phyloP scores from a whole-genome alignment of 345 rosid species.

The Combretum micranthum region DNA sequence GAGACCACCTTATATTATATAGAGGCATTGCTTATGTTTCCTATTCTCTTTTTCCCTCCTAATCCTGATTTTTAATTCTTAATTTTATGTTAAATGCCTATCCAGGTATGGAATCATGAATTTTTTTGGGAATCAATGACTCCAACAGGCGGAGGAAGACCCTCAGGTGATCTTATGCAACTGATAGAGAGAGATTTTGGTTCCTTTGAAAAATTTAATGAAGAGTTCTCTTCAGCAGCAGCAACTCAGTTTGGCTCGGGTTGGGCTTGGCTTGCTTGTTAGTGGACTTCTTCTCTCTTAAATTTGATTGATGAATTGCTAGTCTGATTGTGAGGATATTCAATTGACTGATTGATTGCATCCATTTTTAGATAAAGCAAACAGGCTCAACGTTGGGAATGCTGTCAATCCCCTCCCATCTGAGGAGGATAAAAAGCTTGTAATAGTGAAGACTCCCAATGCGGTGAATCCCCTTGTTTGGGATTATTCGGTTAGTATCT shows the following conservation, averaged over 20 bases:
- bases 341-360: not conserved
- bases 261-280: conserved; percentile 96
- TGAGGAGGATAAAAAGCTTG: conserved; percentile 75
- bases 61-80: no score
- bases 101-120: conserved; percentile 92
- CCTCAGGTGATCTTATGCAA: conserved; percentile 64
- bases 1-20: not conserved
- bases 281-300: conserved; percentile 17
- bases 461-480: conserved; percentile 94
- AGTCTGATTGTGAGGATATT: not conserved
- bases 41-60: no score
- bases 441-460: conserved; percentile 75
- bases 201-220: conserved; percentile 48
- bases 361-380: conserved; percentile 59
- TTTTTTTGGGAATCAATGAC: conserved; percentile 93
- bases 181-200: conserved; percentile 83
- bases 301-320: conserved; percentile 5
- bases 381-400: conserved; percentile 57
- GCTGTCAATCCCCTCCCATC: conserved; percentile 60
- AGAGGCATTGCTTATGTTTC: not conserved
- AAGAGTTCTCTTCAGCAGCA: conserved; percentile 63
- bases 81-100: not conserved
- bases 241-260: conserved; percentile 89
- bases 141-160: conserved; percentile 94
- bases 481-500: conserved; percentile 68